Conservation (phyloP, 129 eudicot genomes). For the Sambucus nigra region DNA sequence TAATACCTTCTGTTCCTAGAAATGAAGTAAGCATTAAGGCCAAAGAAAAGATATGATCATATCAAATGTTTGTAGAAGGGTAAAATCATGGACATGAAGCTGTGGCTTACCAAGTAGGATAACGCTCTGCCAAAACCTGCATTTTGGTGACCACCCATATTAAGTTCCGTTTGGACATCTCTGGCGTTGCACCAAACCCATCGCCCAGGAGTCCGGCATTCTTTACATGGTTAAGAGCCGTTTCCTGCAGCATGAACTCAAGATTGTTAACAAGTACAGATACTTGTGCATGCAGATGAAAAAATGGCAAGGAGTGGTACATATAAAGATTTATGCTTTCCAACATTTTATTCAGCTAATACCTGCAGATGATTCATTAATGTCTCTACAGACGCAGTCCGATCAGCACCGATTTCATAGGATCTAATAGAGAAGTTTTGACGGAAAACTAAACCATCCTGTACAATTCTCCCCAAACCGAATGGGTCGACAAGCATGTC, state of each 20-base stretch:
- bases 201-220: conserved; percentile 65
- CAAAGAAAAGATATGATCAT: no score
- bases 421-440: conserved; percentile 86
- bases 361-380: conserved; percentile 96
- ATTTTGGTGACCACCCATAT: conserved; percentile 91
- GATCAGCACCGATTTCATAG: conserved; percentile 89
- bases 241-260: conserved; percentile 51
- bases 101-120: conserved; percentile 82
- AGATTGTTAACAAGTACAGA: not conserved
- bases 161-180: conserved; percentile 74
- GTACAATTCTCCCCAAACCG: conserved; percentile 74
- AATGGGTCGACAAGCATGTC: conserved; percentile 74
- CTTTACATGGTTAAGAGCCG: conserved; percentile 94
- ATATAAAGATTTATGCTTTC: not conserved
- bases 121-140: conserved; percentile 82
- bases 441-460: conserved; percentile 73
- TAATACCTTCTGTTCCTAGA: not conserved
- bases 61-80: no score
- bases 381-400: conserved; percentile 83
- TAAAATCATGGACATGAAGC: not conserved
- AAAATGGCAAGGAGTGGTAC: not conserved
- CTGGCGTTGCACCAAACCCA: conserved; percentile 96
- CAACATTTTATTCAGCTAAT: not conserved
- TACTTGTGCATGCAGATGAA: not conserved
- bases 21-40: not conserved